Conservation (phyloP, 2,329 filamentous ascomycete species). For the Dothistroma septosporum region DNA sequence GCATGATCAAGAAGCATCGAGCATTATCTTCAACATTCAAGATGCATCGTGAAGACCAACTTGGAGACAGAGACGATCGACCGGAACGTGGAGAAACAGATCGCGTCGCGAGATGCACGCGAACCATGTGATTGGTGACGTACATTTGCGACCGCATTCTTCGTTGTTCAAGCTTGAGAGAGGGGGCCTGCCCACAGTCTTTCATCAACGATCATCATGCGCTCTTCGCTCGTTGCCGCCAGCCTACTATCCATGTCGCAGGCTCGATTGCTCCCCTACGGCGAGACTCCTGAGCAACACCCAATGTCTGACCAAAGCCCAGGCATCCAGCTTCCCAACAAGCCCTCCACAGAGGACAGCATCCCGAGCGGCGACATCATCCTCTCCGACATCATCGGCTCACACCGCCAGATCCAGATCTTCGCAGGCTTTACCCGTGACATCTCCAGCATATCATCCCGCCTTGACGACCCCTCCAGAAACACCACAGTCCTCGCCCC, state of each 20-base stretch:
- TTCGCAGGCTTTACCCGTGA: constrained; percentile 80
- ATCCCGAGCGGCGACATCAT: constrained; percentile 48
- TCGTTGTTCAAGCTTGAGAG: not conserved
- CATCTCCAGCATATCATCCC: constrained; percentile 62
- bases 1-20: constrained; percentile 20
- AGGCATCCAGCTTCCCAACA: constrained; percentile 25
- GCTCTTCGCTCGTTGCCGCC: not conserved
- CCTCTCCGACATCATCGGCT: constrained; percentile 79
- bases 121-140: not conserved
- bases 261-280: constrained; percentile 7
- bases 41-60: not conserved
- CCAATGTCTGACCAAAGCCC: constrained; percentile 16
- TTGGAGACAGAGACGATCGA: not conserved
- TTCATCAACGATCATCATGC: constrained; percentile 1
- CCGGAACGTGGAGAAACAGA: not conserved
- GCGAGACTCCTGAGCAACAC: not conserved
- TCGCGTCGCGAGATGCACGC: constrained; percentile 2
- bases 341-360: constrained; percentile 11
- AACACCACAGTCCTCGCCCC: constrained; percentile 88
- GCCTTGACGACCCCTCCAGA: constrained; percentile 60
- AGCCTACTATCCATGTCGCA: constrained; percentile 3
- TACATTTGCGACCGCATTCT: not conserved
- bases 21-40: not conserved
- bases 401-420: constrained; percentile 72
- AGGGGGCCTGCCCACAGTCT: not conserved